These are phyloP conservation scores for Waltergamsia citrina DNA, from an alignment of 2,329 filamentous ascomycete species.

Conservation along the genomic window DNA sequence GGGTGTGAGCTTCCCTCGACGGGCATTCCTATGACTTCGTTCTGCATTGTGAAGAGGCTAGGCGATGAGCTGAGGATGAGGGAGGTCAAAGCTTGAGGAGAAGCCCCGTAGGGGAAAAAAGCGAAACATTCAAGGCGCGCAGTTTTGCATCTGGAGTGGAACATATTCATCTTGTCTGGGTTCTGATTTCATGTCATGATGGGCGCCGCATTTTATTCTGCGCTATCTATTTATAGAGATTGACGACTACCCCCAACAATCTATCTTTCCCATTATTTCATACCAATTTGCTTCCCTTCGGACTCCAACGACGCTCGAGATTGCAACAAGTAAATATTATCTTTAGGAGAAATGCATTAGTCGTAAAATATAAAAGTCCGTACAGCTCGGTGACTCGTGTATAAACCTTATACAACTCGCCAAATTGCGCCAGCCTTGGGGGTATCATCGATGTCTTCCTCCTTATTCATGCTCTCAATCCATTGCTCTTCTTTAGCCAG, in stretches of 20 bases:
- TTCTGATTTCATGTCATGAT: background rate
- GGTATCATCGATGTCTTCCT: slow-evolving; percentile 23
- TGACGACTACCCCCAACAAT: slow-evolving; percentile 1
- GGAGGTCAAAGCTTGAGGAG: too few relatives aligned
- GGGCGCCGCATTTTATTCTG: background rate
- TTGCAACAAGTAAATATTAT: too few relatives aligned
- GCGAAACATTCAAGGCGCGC: too few relatives aligned
- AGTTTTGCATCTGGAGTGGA: too few relatives aligned
- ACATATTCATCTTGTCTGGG: background rate
- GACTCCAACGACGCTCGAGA: background rate
- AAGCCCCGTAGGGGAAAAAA: too few relatives aligned
- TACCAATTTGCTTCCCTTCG: background rate
- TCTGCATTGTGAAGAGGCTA: background rate
- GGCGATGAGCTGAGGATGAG: background rate
- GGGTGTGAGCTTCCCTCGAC: slow-evolving; percentile 72
- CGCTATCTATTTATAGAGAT: slow-evolving; percentile 1
- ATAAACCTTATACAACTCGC: slow-evolving; percentile 29
- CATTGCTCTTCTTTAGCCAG: slow-evolving; percentile 46
- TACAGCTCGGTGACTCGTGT: background rate
- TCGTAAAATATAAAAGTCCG: background rate
- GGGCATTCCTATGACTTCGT: slow-evolving; percentile 44
- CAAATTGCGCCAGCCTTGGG: slow-evolving; percentile 37
- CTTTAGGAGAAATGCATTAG: too few relatives aligned
- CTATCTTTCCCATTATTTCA: background rate
- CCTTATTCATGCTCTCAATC: slow-evolving; percentile 44